phyloP scores from a whole-genome alignment of 495 filamentous ascomycete species.

The Penicillium verhagenii region DNA sequence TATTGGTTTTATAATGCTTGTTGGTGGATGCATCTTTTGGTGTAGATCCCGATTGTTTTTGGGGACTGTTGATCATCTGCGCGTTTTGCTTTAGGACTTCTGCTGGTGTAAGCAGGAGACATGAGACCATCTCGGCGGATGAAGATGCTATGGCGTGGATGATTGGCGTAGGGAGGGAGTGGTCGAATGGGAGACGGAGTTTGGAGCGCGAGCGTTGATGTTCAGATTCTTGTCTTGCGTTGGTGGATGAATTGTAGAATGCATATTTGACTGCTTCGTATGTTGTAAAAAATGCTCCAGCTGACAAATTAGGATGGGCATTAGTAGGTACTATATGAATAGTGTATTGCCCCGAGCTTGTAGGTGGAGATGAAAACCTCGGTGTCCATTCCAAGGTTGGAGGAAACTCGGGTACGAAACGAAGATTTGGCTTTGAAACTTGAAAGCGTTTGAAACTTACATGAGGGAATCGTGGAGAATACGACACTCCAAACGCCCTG shows the following conservation, averaged over 20 bases:
- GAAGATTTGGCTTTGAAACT: too few species aligned
- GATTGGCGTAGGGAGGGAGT: constrained; percentile 57
- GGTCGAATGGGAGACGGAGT: constrained; percentile 30
- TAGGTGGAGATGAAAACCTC: too few species aligned
- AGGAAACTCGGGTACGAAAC: too few species aligned
- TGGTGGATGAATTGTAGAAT: constrained; percentile 42
- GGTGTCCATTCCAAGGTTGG: too few species aligned
- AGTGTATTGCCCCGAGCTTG: too few species aligned
- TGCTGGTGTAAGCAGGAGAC: constrained; percentile 80
- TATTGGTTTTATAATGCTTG: constrained; percentile 5
- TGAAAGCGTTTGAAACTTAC: too few species aligned
- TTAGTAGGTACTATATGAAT: neutral
- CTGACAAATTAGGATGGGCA: constrained; percentile 38
- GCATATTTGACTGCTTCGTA: constrained; percentile 74
- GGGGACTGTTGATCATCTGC: constrained; percentile 57
- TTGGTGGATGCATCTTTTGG: too few species aligned
- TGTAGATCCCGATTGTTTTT: neutral
- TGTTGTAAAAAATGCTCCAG: constrained; percentile 85
- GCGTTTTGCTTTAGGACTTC: constrained; percentile 95
- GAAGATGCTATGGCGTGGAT: constrained; percentile 71
- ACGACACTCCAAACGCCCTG: constrained; percentile 88
- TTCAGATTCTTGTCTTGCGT: constrained; percentile 33
- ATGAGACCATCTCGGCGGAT: constrained; percentile 75
- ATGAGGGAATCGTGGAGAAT: constrained; percentile 82
- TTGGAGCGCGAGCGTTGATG: neutral